These are phyloP conservation scores for Aspergillus flavus DNA, from an alignment of 2,329 filamentous ascomycete genomes.

Conservation along the genomic window DNA sequence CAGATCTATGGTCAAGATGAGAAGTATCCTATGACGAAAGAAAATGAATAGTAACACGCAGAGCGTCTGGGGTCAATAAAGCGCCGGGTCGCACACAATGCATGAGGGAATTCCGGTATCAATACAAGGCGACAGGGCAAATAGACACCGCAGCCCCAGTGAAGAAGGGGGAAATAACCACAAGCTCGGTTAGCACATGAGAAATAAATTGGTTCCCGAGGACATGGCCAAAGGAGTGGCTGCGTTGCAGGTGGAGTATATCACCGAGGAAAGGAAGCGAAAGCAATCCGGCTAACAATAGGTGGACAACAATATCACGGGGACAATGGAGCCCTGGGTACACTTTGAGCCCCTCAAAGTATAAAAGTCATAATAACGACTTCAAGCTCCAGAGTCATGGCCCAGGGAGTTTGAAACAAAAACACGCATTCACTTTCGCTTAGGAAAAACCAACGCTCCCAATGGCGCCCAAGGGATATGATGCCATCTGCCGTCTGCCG, in stretches of 20 bases:
- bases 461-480: neutral
- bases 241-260: neutral
- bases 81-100: neutral
- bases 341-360: neutral
- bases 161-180: neutral
- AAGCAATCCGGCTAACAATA: neutral
- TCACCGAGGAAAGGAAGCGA: neutral
- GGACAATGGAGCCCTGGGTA: neutral
- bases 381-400: neutral
- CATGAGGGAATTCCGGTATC: neutral
- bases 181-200: neutral
- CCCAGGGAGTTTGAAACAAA: slow-evolving; percentile 5
- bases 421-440: neutral
- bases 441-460: neutral
- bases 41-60: neutral
- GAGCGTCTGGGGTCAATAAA: neutral
- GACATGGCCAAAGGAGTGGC: neutral
- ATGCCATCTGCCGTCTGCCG: neutral
- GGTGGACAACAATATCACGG: neutral
- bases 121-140: neutral
- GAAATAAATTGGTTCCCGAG: neutral
- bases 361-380: neutral
- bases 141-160: neutral
- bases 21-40: neutral
- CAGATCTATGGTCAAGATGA: neutral